These are phyloP conservation scores for Blastobotrys chiropterorum DNA, from an alignment of 805 yeast genomes.

Conservation along the genomic window DNA sequence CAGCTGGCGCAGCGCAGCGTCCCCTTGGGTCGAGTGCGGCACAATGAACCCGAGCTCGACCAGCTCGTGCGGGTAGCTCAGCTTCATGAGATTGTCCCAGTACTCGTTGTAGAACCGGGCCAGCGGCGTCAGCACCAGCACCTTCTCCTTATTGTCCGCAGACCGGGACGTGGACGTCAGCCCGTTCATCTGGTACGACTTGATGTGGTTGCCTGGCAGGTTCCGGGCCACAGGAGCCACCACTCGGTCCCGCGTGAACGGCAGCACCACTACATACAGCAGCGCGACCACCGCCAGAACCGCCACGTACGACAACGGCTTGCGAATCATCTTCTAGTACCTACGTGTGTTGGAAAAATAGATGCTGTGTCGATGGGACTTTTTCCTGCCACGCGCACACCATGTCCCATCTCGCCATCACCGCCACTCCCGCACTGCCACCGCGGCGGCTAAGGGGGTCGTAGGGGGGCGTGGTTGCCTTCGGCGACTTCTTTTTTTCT, in stretches of 20 bases:
- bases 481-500: no score
- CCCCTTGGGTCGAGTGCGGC: conserved; percentile 80
- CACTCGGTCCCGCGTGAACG: not conserved
- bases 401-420: no score
- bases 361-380: not conserved
- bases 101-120: conserved; percentile 77
- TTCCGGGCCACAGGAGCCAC: conserved; percentile 4
- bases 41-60: conserved; percentile 87
- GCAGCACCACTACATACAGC: not conserved
- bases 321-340: not conserved
- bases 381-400: not conserved
- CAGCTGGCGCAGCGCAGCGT: conserved; percentile 61
- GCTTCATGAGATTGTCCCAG: conserved; percentile 74
- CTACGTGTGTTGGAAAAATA: not conserved
- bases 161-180: conserved; percentile 68
- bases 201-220: conserved; percentile 16
- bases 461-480: no score
- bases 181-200: conserved; percentile 79
- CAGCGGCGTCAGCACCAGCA: conserved; percentile 85
- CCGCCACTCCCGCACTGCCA: no score
- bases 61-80: conserved; percentile 78
- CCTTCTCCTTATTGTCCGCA: conserved; percentile 69
- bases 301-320: conserved; percentile 1
- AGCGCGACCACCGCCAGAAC: not conserved
- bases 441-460: no score